A percentile compares a stretch with the other conserved stretches of the same genome.
phyloP scores from a whole-genome alignment of 345 rosid species.

The thale cress (Arabidopsis thaliana) region TAIR10.1 NC_003071.7:17570501-17571000 shows the following conservation, averaged over 20 bases:
- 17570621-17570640: neutral
- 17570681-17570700: neutral
- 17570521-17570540: constrained; percentile 17
- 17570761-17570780: neutral
- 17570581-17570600: neutral
- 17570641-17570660: constrained; percentile 1
- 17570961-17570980: neutral
- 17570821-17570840: constrained; percentile 25
- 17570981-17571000: neutral
- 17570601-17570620: neutral
- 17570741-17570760: neutral
- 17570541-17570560: constrained; percentile 3
- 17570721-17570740: neutral
- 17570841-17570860: constrained; percentile 30
- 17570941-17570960: neutral
- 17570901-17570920: neutral
- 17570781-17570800: neutral
- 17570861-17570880: constrained; percentile 45
- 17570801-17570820: constrained; percentile 33
- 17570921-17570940: neutral
- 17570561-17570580: constrained; percentile 16
- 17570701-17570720: constrained; percentile 2
- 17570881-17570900: constrained; percentile 29
- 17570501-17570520: constrained; percentile 13
- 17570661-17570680: no score